phyloP scores from a whole-genome alignment of 2,329 filamentous ascomycete species.

The Alternaria consortialis region DNA sequence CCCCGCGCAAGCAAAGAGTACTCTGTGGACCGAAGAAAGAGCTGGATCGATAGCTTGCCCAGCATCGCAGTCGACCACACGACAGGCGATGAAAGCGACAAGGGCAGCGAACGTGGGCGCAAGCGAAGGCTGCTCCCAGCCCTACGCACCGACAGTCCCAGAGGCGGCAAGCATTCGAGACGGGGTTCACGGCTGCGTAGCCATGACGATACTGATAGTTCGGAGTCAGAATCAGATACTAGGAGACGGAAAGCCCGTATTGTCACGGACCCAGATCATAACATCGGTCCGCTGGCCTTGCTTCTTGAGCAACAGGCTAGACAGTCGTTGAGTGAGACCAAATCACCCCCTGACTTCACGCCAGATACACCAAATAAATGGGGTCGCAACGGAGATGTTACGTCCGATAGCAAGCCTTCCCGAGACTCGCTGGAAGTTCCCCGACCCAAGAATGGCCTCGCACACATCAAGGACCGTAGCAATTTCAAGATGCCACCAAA shows the following conservation, averaged over 20 bases:
- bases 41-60: constrained; percentile 44
- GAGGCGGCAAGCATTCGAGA: constrained; percentile 42
- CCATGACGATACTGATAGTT: constrained; percentile 42
- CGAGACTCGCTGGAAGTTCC: constrained; percentile 41
- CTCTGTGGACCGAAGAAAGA: constrained; percentile 42
- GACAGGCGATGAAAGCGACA: constrained; percentile 50
- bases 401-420: constrained; percentile 20
- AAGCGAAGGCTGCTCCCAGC: constrained; percentile 45
- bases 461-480: constrained; percentile 25
- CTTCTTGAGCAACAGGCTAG: constrained; percentile 57
- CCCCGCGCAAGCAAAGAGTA: constrained; percentile 48
- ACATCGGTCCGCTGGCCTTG: constrained; percentile 57
- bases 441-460: constrained; percentile 29
- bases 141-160: constrained; percentile 46
- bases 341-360: constrained; percentile 51
- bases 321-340: constrained; percentile 36
- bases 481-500: constrained; percentile 35
- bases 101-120: constrained; percentile 48
- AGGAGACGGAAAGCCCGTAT: constrained; percentile 60
- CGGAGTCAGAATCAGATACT: constrained; percentile 59
- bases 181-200: constrained; percentile 38
- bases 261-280: constrained; percentile 56
- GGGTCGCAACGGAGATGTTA: constrained; percentile 39
- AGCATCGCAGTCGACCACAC: constrained; percentile 36
- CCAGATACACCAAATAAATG: constrained; percentile 56